These are phyloP conservation scores for Ciborinia camelliae DNA, from an alignment of 2,329 filamentous ascomycete species.

Conservation along the genomic window DNA sequence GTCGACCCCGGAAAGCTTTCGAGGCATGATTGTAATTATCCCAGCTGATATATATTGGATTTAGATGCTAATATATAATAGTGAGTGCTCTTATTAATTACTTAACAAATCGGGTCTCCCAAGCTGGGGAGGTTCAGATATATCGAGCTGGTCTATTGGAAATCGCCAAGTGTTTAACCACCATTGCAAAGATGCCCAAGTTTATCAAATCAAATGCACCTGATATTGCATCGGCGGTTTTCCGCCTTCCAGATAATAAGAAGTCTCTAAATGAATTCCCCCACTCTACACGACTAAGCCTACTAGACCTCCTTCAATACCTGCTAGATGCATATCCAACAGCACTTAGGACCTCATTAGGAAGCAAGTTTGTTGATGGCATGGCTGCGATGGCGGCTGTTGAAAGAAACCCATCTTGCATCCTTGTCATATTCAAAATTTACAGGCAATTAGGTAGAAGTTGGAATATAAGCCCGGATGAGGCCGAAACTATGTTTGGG, in stretches of 20 bases:
- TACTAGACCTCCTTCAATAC: slow-evolving; percentile 27
- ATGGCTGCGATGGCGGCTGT: slow-evolving; percentile 29
- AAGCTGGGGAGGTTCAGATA: slow-evolving; percentile 15
- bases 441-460: slow-evolving; percentile 27
- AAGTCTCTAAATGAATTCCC: slow-evolving; percentile 21
- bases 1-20: slow-evolving; percentile 20
- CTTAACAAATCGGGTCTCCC: slow-evolving; percentile 20
- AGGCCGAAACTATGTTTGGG: slow-evolving; percentile 28
- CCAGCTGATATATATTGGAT: neutral
- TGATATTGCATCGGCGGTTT: slow-evolving; percentile 7
- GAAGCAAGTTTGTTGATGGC: slow-evolving; percentile 26
- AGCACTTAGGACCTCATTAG: slow-evolving; percentile 25
- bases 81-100: slow-evolving; percentile 29
- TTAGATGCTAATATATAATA: slow-evolving; percentile 16
- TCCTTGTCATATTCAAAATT: slow-evolving; percentile 31
- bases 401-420: slow-evolving; percentile 33
- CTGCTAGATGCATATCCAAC: slow-evolving; percentile 24
- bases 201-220: slow-evolving; percentile 10
- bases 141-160: slow-evolving; percentile 19
- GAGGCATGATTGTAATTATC: slow-evolving; percentile 24
- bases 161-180: slow-evolving; percentile 15
- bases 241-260: slow-evolving; percentile 10
- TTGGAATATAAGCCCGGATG: slow-evolving; percentile 24
- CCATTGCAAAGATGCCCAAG: slow-evolving; percentile 15
- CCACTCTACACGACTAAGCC: slow-evolving; percentile 25